A percentile compares a stretch with the other conserved stretches of the same genome.
Conservation (phyloP, 129 eudicot species). For the Heracleum sosnowskyi region DNA sequence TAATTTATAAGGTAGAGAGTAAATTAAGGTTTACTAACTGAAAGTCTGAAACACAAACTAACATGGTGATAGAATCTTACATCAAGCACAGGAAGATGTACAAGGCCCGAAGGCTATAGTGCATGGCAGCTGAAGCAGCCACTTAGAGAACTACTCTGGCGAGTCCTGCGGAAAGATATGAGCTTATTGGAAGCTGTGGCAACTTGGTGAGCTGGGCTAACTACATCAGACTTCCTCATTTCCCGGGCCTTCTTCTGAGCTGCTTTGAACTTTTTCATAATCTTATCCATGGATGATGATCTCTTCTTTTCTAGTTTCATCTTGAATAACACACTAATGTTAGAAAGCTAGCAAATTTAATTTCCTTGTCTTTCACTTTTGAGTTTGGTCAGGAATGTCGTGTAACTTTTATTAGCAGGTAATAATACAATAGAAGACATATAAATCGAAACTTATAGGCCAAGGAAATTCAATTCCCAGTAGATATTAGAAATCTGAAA, state of each 20-base stretch:
- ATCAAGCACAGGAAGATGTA: constrained; percentile 1
- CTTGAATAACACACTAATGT: constrained; percentile 35
- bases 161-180: constrained; percentile 43
- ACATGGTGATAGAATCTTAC: constrained; percentile 24
- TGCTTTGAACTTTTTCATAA: constrained; percentile 62
- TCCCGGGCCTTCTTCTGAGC: constrained; percentile 86
- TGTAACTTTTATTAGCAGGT: background rate
- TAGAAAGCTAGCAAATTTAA: constrained; percentile 10
- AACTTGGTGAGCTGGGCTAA: constrained; percentile 34
- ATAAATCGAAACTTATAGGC: background rate
- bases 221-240: constrained; percentile 55
- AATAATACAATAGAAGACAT: background rate
- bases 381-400: background rate
- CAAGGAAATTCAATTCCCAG: background rate
- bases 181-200: constrained; percentile 42
- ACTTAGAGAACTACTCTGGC: constrained; percentile 54
- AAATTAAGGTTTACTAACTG: background rate
- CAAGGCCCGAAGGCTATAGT: constrained; percentile 24
- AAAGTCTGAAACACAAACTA: background rate
- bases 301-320: constrained; percentile 92
- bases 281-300: constrained; percentile 86
- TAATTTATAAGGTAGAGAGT: background rate
- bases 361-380: background rate
- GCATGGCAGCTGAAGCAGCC: constrained; percentile 89
- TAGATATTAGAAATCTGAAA: constrained; percentile 2